These are phyloP conservation scores for Yamadazyma sp. DNA, from an alignment of 1,139 yeast genomes.

Conservation along the genomic window DNA sequence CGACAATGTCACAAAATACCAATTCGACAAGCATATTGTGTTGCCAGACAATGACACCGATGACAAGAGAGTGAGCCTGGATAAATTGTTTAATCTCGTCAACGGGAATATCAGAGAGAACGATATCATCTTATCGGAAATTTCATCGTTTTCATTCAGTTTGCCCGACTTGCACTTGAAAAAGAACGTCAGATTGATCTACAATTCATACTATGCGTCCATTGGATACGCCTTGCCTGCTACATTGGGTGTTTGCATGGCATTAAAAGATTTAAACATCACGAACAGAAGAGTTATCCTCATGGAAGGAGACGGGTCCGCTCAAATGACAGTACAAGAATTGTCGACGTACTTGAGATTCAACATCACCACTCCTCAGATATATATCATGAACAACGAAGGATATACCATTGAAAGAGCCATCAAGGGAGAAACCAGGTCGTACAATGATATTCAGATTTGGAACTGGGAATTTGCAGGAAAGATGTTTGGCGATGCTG, in stretches of 20 bases:
- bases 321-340: conserved; percentile 89
- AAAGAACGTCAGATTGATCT: conserved; percentile 44
- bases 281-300: conserved; percentile 56
- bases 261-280: conserved; percentile 53
- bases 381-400: conserved; percentile 72
- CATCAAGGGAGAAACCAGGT: conserved; percentile 72
- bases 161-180: conserved; percentile 64
- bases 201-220: conserved; percentile 76
- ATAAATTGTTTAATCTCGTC: conserved; percentile 30
- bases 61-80: conserved; percentile 22
- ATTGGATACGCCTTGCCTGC: conserved; percentile 89
- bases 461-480: conserved; percentile 79
- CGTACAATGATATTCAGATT: conserved; percentile 73
- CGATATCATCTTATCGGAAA: conserved; percentile 71
- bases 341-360: conserved; percentile 65
- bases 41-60: conserved; percentile 15
- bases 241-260: conserved; percentile 74
- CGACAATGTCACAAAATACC: conserved; percentile 16
- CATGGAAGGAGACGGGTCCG: conserved; percentile 87
- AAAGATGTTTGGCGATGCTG: conserved; percentile 63
- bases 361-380: conserved; percentile 45
- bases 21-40: conserved; percentile 6
- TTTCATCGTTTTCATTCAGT: conserved; percentile 77
- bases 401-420: conserved; percentile 89
- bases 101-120: conserved; percentile 47